These are phyloP conservation scores for Trichomonascus vanleenenianus DNA, from an alignment of 805 yeast species.

Conservation along the genomic window DNA sequence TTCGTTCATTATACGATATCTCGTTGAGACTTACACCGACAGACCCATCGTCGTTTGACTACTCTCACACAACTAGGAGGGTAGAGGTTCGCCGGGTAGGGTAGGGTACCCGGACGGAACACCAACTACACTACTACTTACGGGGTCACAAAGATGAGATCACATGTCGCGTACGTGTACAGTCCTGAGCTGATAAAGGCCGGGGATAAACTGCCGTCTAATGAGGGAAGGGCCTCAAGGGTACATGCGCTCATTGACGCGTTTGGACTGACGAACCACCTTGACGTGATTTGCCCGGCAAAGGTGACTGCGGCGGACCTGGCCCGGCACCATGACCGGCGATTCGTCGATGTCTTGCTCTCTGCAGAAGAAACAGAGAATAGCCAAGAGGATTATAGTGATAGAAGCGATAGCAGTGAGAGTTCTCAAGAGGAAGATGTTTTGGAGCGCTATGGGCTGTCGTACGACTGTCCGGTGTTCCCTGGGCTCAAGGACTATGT, in stretches of 20 bases:
- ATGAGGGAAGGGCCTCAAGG: conserved; percentile 41
- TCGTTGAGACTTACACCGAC: too few species aligned
- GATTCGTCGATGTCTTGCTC: conserved; percentile 37
- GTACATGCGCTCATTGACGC: conserved; percentile 37
- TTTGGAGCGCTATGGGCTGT: conserved; percentile 36
- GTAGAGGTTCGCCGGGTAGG: too few species aligned
- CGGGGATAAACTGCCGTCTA: conserved; percentile 44
- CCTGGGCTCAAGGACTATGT: conserved; percentile 46
- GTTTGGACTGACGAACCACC: conserved; percentile 30
- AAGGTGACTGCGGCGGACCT: conserved; percentile 34
- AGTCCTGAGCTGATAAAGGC: conserved; percentile 14
- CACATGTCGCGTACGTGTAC: conserved; percentile 21
- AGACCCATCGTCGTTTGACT: background rate
- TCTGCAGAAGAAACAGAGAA: conserved; percentile 15
- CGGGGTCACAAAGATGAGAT: too few species aligned
- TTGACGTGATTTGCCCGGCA: conserved; percentile 21
- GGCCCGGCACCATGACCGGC: conserved; percentile 40
- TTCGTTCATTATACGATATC: too few species aligned
- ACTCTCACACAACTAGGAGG: too few species aligned
- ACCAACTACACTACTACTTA: background rate
- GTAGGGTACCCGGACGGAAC: too few species aligned
- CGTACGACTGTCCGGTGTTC: conserved; percentile 59
- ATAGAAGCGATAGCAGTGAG: conserved; percentile 7
- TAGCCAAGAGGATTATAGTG: background rate
- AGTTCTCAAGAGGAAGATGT: conserved; percentile 4